Evolutionary conservation across 2,329 filamentous ascomycete genomes (phyloP).

Genomic region (Pestalotiopsis sp.): DNA sequence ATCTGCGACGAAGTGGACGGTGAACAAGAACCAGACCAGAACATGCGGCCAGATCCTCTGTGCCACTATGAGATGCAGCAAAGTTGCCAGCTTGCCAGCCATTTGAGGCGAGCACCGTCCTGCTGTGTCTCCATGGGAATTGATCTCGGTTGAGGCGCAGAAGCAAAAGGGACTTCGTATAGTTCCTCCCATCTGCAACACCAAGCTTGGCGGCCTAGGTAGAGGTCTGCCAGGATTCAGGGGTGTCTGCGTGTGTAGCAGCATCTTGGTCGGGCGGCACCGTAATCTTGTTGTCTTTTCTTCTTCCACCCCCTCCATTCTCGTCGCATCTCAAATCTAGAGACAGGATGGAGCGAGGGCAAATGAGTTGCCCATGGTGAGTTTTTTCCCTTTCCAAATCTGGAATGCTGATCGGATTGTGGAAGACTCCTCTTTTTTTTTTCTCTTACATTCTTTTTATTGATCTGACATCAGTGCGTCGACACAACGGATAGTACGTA

Average conservation of each 20-base stretch:
- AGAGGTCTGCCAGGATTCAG: constrained; percentile 4
- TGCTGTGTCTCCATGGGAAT: neutral
- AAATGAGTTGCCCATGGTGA: constrained; percentile 5
- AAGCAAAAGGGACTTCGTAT: neutral
- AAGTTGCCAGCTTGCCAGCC: neutral
- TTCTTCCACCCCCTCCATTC: neutral
- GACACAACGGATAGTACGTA: too few species aligned
- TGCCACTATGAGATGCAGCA: neutral
- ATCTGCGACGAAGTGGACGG: too few species aligned
- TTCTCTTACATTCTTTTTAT: neutral
- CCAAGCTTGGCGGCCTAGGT: neutral
- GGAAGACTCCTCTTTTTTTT: neutral
- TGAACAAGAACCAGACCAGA: too few species aligned
- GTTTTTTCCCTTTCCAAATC: neutral
- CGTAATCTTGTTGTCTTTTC: neutral
- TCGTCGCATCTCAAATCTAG: neutral
- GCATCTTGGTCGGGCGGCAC: neutral
- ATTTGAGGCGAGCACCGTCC: neutral
- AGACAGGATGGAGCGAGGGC: neutral
- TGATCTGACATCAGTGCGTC: neutral
- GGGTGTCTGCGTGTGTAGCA: neutral
- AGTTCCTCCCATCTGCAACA: neutral
- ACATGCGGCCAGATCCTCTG: neutral
- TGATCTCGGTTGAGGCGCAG: constrained; percentile 4
- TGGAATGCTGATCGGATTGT: neutral